Percentiles rank a stretch among this genome's conserved stretches.
Conservation (phyloP, 345 rosid species). For the Lenwebbia sp. region DNA sequence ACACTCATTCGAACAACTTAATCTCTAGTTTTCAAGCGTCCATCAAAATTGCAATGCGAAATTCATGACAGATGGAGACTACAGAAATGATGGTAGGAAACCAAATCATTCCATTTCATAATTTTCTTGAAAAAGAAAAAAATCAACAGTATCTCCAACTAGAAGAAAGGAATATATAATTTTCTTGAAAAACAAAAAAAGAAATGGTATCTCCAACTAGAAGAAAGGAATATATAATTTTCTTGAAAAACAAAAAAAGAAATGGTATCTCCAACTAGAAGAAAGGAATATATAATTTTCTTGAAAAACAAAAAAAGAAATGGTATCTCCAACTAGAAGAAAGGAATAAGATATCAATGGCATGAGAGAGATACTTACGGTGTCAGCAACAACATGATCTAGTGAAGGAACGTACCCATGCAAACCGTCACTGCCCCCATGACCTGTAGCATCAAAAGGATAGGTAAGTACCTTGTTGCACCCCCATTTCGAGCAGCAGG, state of each 20-base stretch:
- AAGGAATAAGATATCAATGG: neutral
- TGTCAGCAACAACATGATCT: constrained; percentile 84
- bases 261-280: neutral
- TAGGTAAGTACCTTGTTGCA: neutral
- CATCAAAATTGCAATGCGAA: neutral
- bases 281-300: too few species aligned
- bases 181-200: too few species aligned
- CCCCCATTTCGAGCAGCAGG: neutral
- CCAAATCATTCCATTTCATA: neutral
- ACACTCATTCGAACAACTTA: neutral
- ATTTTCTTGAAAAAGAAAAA: too few species aligned
- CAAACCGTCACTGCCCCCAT: constrained; percentile 99
- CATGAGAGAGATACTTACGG: constrained; percentile 32
- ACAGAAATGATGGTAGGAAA: neutral
- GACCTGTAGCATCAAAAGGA: constrained; percentile 40
- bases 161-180: too few species aligned
- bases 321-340: neutral
- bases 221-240: too few species aligned
- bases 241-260: neutral
- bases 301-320: neutral
- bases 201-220: too few species aligned
- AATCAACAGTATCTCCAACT: too few species aligned
- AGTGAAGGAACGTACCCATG: constrained; percentile 99
- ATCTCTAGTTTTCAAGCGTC: neutral
- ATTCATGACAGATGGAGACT: neutral